Conservation (phyloP, 495 filamentous ascomycete species). For the Penicillium waksmanii region DNA sequence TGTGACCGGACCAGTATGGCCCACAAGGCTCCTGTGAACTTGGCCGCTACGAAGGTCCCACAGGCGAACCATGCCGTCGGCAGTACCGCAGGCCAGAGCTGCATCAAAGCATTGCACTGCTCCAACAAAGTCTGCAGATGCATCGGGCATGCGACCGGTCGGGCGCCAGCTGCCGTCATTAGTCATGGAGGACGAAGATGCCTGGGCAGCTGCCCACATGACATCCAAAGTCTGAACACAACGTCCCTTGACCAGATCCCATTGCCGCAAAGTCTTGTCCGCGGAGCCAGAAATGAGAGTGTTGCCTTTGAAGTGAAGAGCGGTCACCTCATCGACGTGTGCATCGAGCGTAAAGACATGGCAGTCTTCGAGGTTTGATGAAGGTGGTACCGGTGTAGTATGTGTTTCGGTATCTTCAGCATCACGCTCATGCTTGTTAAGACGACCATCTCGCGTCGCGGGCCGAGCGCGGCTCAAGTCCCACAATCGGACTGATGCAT, state of each 20-base stretch:
- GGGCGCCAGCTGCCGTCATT: constrained; percentile 57
- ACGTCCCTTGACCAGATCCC: constrained; percentile 93
- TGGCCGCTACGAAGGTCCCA: constrained; percentile 98
- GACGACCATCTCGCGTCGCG: constrained; percentile 58
- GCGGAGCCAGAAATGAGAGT: constrained; percentile 93
- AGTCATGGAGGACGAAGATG: constrained; percentile 68
- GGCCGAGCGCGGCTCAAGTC: constrained; percentile 77
- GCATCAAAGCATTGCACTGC: constrained; percentile 96
- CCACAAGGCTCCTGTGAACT: constrained; percentile 93
- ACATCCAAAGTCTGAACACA: constrained; percentile 98
- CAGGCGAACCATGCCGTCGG: constrained; percentile 94
- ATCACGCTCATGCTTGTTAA: constrained; percentile 67
- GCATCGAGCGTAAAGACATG: constrained; percentile 83
- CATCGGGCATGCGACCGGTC: constrained; percentile 62
- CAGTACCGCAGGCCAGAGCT: constrained; percentile 95
- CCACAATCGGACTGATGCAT: constrained; percentile 94
- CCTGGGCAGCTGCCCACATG: constrained; percentile 97
- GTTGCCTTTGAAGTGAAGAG: constrained; percentile 84
- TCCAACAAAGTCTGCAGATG: constrained; percentile 89
- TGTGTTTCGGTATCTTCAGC: constrained; percentile 63
- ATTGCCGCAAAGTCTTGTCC: constrained; percentile 96
- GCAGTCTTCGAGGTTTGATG: constrained; percentile 82
- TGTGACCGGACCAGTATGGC: constrained; percentile 94
- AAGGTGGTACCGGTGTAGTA: constrained; percentile 56
- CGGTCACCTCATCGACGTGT: constrained; percentile 93